Evolutionary conservation across 192 early-diverging fungal genomes (phyloP), one percentile per base, ranked within the genome.

Genomic region (Coemansia guatemalensis): DNA sequence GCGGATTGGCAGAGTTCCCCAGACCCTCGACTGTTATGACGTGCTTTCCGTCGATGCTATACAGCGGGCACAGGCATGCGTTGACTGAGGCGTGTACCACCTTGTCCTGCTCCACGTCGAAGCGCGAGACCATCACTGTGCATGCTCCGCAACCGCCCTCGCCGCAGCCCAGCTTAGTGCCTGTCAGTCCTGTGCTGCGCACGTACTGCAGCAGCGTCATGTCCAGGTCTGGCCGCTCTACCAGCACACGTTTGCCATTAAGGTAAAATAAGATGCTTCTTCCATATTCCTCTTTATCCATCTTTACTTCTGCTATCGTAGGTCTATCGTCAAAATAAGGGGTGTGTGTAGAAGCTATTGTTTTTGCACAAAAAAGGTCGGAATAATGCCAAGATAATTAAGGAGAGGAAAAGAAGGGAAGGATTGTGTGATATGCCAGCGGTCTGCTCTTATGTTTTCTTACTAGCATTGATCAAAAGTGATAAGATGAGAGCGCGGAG

Each of bases 21-120:
- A 92, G 75, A 9, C 91, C 92, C 59, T 94, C 92, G 22, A 92
- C 86, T 0, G 92, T 94, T 53, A 92, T 85, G 33, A 94, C 85
- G 71, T 94, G 92, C 71, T 90, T 90, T 59, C 87, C 86, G 68
- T 94, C 86, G 44, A 94, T 62, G 6, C 86, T 84, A 69, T 83
- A 87, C 2, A 89, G 72, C 1, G 88, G 92, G 4, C 84, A 85
- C 51, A 94, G 84, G 55, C 92, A 94, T 30, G 90, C 84, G 82
- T 89, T 91, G 56, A 73, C 71, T 0, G 83, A 68, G 8, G 48
- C 62, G 52, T 84, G 84, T 68, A 63, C 56, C 24, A 88, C 71
- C 12, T 68, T 61, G 5, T 73, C 60, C 9, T 73, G 65, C 14
- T 63, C 65, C 27, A 65, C 51, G 57, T 85, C 82, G 67, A 82